Evolutionary conservation across 2,329 filamentous ascomycete genomes (phyloP).

Genomic region (Ophiostoma ulmi): DNA sequence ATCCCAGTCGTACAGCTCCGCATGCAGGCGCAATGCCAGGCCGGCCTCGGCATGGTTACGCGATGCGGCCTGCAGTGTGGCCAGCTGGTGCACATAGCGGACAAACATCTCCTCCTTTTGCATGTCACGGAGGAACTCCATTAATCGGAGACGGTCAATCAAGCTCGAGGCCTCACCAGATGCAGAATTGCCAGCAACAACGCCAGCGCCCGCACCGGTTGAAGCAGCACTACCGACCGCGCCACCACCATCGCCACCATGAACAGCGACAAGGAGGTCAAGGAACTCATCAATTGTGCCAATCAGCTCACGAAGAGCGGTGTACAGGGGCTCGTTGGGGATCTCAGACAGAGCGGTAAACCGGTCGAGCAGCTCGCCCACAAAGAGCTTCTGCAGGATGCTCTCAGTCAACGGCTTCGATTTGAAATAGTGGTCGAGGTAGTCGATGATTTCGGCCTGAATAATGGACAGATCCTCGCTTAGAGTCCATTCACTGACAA

Average conservation of each 20-base stretch:
- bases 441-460: constrained; percentile 95
- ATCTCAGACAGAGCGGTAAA: constrained; percentile 67
- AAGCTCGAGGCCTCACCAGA: constrained; percentile 70
- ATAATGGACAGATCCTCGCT: constrained; percentile 88
- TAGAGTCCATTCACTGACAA: constrained; percentile 94
- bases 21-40: constrained; percentile 81
- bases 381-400: constrained; percentile 86
- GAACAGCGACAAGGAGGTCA: constrained; percentile 83
- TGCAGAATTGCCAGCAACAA: not conserved
- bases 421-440: constrained; percentile 84
- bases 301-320: constrained; percentile 72
- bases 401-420: constrained; percentile 81
- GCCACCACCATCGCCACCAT: constrained; percentile 61
- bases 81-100: constrained; percentile 89
- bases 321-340: constrained; percentile 67
- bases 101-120: constrained; percentile 96
- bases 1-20: constrained; percentile 91
- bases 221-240: not conserved
- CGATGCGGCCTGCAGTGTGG: constrained; percentile 67
- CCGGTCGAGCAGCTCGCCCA: constrained; percentile 73
- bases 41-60: constrained; percentile 83
- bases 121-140: constrained; percentile 96
- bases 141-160: constrained; percentile 81
- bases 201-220: not conserved
- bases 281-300: constrained; percentile 83